Evolutionary conservation across 2,329 filamentous ascomycete genomes (phyloP).

Genomic region (Zelopaecilomyces penicillatus): DNA sequence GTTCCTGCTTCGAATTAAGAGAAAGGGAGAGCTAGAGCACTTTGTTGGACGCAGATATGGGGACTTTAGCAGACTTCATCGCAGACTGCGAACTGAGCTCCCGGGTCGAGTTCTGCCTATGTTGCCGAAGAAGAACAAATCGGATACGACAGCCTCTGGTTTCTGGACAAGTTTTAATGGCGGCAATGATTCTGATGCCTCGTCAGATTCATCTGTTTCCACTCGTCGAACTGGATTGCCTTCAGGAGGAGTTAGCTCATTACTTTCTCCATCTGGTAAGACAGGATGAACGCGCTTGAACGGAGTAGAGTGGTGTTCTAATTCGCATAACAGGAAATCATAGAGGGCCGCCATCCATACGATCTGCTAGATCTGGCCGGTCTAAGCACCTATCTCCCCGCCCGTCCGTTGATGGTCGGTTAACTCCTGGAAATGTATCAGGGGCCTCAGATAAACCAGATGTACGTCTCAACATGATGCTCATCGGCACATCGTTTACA

Average conservation of each 20-base stretch:
- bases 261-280: conserved; percentile 22
- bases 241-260: conserved; percentile 12
- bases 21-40: conserved; percentile 63
- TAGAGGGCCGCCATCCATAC: conserved; percentile 18
- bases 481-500: too few species aligned
- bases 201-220: conserved; percentile 73
- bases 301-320: background rate
- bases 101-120: conserved; percentile 84
- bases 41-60: conserved; percentile 82
- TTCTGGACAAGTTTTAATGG: conserved; percentile 44
- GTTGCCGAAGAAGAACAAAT: conserved; percentile 86
- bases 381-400: conserved; percentile 22
- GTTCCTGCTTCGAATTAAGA: conserved; percentile 81
- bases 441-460: conserved; percentile 15
- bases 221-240: conserved; percentile 48
- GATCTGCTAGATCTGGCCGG: conserved; percentile 23
- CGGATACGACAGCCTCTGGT: conserved; percentile 56
- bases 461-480: conserved; percentile 12
- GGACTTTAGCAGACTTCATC: conserved; percentile 76
- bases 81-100: conserved; percentile 70
- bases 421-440: conserved; percentile 17
- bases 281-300: background rate
- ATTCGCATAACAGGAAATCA: conserved; percentile 3
- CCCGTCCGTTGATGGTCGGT: conserved; percentile 23
- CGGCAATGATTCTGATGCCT: conserved; percentile 63